Conservation (phyloP, 495 filamentous ascomycete genomes). For the Talaromyces wortmannii region DNA sequence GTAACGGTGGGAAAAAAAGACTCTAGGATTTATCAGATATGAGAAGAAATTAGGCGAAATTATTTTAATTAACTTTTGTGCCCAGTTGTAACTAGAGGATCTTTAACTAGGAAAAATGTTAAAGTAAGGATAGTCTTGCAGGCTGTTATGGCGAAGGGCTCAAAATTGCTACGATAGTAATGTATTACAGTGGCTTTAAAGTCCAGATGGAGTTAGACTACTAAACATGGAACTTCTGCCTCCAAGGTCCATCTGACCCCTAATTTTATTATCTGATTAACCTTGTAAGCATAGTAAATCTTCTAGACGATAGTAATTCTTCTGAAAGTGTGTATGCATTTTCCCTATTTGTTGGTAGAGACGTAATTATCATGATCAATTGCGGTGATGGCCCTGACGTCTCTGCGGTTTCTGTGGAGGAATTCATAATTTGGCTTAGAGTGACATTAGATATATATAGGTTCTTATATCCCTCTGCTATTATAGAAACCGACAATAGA, state of each 20-base stretch:
- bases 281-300: not conserved
- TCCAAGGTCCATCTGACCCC: not conserved
- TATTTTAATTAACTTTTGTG: conserved; percentile 6
- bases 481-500: conserved; percentile 13
- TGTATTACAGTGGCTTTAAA: conserved; percentile 10
- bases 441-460: conserved; percentile 10
- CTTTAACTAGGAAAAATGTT: not conserved
- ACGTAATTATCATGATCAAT: conserved; percentile 13
- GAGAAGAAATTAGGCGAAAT: conserved; percentile 6
- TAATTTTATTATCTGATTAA: not conserved
- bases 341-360: conserved; percentile 9
- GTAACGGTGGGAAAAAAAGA: not conserved
- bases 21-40: conserved; percentile 8
- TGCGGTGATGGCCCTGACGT: conserved; percentile 1
- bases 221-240: conserved; percentile 13
- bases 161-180: conserved; percentile 17
- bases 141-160: conserved; percentile 20
- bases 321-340: conserved; percentile 4
- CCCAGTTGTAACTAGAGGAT: conserved; percentile 1
- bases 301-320: not conserved
- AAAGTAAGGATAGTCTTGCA: conserved; percentile 5
- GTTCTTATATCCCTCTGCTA: conserved; percentile 5
- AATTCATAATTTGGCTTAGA: conserved; percentile 12
- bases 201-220: conserved; percentile 10
- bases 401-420: not conserved